Evolutionary conservation across 306 rosid species (phyloP).

Genomic region (Vachellia pachyceras): DNA sequence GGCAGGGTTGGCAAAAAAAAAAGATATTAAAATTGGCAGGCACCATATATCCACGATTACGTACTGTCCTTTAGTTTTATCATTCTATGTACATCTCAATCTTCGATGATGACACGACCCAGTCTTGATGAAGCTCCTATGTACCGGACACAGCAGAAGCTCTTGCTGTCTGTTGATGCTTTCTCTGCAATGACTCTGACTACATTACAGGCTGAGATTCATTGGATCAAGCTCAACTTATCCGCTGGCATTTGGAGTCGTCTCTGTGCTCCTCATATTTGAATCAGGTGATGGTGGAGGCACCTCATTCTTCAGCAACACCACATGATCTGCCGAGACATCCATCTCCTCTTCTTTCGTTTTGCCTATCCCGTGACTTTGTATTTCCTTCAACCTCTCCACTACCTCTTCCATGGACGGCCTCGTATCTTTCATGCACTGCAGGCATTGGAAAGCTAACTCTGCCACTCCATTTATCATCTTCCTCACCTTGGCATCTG

Average conservation of each 20-base stretch:
- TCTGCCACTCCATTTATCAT: conserved; percentile 78
- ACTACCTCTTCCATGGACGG: conserved; percentile 71
- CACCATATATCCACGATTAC: not conserved
- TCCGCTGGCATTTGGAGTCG: conserved; percentile 3
- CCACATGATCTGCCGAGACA: conserved; percentile 47
- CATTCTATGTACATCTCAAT: not conserved
- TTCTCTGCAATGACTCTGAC: not conserved
- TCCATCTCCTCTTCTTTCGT: conserved; percentile 50
- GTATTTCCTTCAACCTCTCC: conserved; percentile 53
- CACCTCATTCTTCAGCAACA: conserved; percentile 53
- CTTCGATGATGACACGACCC: not conserved
- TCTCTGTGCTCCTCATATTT: conserved; percentile 35
- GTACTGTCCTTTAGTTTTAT: not conserved
- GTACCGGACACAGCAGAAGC: not conserved
- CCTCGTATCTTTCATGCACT: conserved; percentile 62
- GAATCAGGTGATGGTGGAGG: conserved; percentile 63
- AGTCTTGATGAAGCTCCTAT: not conserved
- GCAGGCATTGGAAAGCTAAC: conserved; percentile 85
- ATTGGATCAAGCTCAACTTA: not conserved
- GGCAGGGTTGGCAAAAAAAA: no score
- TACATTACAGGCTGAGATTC: not conserved
- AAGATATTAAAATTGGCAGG: no score
- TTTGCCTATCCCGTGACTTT: conserved; percentile 39
- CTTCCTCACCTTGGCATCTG: conserved; percentile 54
- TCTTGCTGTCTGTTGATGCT: not conserved